Evolutionary conservation across 495 filamentous ascomycete species (phyloP).

Genomic region (Penicillium taxi): DNA sequence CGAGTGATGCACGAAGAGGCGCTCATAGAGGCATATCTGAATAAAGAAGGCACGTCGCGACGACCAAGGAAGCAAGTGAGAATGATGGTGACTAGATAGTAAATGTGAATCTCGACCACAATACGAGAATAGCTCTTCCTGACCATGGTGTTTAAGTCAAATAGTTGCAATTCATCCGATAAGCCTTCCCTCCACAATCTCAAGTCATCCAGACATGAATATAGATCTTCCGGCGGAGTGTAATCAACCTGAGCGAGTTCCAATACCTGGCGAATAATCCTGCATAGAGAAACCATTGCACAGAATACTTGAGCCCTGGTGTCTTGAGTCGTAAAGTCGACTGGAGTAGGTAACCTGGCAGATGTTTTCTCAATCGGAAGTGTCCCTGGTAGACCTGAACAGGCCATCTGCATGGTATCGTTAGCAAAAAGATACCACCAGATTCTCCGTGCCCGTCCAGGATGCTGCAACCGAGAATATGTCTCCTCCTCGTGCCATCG

Average conservation of each 20-base stretch:
- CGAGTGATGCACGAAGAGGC: constrained; percentile 13
- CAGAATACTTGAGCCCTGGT: constrained; percentile 3
- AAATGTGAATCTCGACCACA: constrained; percentile 9
- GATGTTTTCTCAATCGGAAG: constrained; percentile 7
- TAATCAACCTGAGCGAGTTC: constrained; percentile 1
- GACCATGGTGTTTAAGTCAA: neutral
- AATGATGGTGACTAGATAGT: constrained; percentile 13
- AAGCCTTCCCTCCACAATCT: constrained; percentile 2
- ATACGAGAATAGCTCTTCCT: constrained; percentile 4
- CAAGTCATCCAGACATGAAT: neutral
- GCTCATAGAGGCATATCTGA: constrained; percentile 10
- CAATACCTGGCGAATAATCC: neutral
- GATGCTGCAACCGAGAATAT: neutral
- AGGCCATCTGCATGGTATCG: constrained; percentile 12
- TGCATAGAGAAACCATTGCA: constrained; percentile 1
- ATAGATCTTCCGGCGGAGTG: neutral
- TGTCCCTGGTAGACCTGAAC: constrained; percentile 8
- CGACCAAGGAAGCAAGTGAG: constrained; percentile 11
- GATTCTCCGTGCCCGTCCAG: constrained; percentile 5
- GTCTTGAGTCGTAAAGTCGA: constrained; percentile 6
- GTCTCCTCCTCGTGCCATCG: constrained; percentile 11
- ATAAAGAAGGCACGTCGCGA: constrained; percentile 4
- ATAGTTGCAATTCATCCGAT: constrained; percentile 3
- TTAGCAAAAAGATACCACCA: constrained; percentile 16
- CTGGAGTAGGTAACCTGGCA: constrained; percentile 1